Percentiles rank a stretch among this genome's conserved stretches.
Evolutionary conservation across 1,284 basidiomycete species (phyloP).

Genomic region (Taiwanofungus camphoratus): DNA sequence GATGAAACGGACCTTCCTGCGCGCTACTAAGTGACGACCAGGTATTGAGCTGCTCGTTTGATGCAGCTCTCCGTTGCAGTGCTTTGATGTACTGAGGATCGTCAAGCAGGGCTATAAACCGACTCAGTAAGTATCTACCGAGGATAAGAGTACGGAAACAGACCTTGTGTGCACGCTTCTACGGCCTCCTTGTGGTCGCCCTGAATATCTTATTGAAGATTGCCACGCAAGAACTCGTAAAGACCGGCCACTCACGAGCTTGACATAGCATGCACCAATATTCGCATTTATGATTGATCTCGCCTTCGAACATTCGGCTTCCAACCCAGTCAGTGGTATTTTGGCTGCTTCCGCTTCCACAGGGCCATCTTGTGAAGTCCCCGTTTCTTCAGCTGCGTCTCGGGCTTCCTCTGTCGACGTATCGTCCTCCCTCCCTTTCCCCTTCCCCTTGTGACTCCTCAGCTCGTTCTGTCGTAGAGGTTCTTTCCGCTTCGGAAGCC

Average conservation of each 20-base stretch:
- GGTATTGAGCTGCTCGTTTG: constrained; percentile 75
- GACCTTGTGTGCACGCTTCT: constrained; percentile 71
- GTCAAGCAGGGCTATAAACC: constrained; percentile 67
- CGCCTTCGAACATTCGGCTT: constrained; percentile 46
- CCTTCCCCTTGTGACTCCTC: constrained; percentile 14
- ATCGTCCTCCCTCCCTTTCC: constrained; percentile 27
- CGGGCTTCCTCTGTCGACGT: constrained; percentile 18
- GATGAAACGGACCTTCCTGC: constrained; percentile 67
- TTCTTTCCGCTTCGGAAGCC: constrained; percentile 51
- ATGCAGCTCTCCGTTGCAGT: constrained; percentile 78
- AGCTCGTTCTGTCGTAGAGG: too few relatives aligned
- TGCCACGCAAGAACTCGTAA: too few relatives aligned
- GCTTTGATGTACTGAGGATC: constrained; percentile 86
- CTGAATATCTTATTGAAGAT: constrained; percentile 31
- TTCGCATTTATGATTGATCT: constrained; percentile 73
- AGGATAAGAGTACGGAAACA: constrained; percentile 5
- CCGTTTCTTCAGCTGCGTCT: constrained; percentile 3
- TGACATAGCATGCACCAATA: constrained; percentile 74
- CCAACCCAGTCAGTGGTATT: constrained; percentile 27
- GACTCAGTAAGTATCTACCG: constrained; percentile 2
- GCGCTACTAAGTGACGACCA: constrained; percentile 82
- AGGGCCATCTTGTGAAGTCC: constrained; percentile 5
- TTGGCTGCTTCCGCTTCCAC: constrained; percentile 12
- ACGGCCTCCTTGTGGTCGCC: constrained; percentile 72
- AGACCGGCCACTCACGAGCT: constrained; percentile 68